Evolutionary conservation across 495 filamentous ascomycete species (phyloP).

Genomic region (Aspergillus taichungensis): DNA sequence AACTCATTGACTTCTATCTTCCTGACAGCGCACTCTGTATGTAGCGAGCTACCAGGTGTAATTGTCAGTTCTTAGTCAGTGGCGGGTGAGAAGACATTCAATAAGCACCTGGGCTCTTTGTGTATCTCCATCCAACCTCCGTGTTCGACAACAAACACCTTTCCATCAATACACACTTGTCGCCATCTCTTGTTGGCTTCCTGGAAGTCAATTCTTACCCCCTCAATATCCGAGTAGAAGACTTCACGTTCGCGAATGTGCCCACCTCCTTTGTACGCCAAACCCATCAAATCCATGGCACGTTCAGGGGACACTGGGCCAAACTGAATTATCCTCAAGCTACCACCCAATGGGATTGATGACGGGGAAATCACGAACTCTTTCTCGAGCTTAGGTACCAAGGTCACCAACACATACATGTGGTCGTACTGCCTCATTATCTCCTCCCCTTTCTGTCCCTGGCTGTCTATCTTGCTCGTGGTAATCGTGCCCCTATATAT

Average conservation of each 20-base stretch:
- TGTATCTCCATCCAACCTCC: slow-evolving; percentile 64
- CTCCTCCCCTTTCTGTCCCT: slow-evolving; percentile 17
- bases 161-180: slow-evolving; percentile 81
- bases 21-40: neutral
- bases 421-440: slow-evolving; percentile 36
- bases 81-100: slow-evolving; percentile 14
- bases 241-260: slow-evolving; percentile 57
- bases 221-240: slow-evolving; percentile 56
- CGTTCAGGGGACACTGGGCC: slow-evolving; percentile 50
- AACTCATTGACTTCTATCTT: too few relatives aligned
- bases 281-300: slow-evolving; percentile 65
- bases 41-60: neutral
- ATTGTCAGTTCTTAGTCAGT: neutral
- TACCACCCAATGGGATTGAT: slow-evolving; percentile 55
- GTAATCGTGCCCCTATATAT: slow-evolving; percentile 55
- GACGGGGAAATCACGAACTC: slow-evolving; percentile 69
- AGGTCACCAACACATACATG: slow-evolving; percentile 65
- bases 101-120: slow-evolving; percentile 23
- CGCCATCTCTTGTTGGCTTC: slow-evolving; percentile 63
- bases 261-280: slow-evolving; percentile 63
- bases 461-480: slow-evolving; percentile 15
- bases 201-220: slow-evolving; percentile 54
- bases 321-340: slow-evolving; percentile 66
- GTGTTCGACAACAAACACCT: slow-evolving; percentile 61
- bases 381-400: slow-evolving; percentile 73